A percentile compares a stretch with the other conserved stretches of the same genome.
These are phyloP conservation scores for Gymnopilus junonius DNA, from an alignment of 768 basidiomycete species.

Conservation along the genomic window DNA sequence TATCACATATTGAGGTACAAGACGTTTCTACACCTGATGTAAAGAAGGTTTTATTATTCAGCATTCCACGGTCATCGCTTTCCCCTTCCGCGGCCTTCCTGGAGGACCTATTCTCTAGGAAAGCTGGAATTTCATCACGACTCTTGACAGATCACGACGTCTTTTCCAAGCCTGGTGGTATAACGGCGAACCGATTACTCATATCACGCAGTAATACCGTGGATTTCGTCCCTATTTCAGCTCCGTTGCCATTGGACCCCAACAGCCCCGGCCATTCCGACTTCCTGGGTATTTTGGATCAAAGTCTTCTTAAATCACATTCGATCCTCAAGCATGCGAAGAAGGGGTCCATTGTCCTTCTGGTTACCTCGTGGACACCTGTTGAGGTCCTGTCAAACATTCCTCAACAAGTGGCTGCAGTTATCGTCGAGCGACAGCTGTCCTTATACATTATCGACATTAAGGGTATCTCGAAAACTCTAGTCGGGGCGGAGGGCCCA, in stretches of 20 bases:
- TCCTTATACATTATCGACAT: conserved; percentile 66
- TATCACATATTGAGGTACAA: conserved; percentile 33
- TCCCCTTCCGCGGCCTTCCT: conserved; percentile 60
- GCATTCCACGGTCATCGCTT: conserved; percentile 58
- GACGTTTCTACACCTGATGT: conserved; percentile 45
- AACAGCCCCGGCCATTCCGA: conserved; percentile 55
- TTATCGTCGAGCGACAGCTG: conserved; percentile 56
- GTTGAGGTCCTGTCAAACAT: conserved; percentile 77
- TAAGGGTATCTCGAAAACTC: conserved; percentile 50
- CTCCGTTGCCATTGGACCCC: conserved; percentile 59
- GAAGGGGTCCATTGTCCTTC: conserved; percentile 68
- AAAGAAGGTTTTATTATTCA: conserved; percentile 70
- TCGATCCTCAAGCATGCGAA: conserved; percentile 71
- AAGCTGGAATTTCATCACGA: conserved; percentile 56
- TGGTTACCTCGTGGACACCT: conserved; percentile 75
- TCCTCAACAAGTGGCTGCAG: conserved; percentile 47
- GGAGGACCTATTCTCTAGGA: conserved; percentile 59
- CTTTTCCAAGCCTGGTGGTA: conserved; percentile 73
- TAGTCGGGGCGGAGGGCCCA: conserved; percentile 38
- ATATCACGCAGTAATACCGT: conserved; percentile 51
- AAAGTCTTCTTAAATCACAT: conserved; percentile 78
- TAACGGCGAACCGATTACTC: conserved; percentile 71
- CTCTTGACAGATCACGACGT: conserved; percentile 74
- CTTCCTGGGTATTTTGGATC: conserved; percentile 78
- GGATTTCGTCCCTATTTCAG: conserved; percentile 54